Base-by-base conservation (phyloP, 2,329 filamentous ascomycete genomes). In the Cadophora malorum region DNA sequence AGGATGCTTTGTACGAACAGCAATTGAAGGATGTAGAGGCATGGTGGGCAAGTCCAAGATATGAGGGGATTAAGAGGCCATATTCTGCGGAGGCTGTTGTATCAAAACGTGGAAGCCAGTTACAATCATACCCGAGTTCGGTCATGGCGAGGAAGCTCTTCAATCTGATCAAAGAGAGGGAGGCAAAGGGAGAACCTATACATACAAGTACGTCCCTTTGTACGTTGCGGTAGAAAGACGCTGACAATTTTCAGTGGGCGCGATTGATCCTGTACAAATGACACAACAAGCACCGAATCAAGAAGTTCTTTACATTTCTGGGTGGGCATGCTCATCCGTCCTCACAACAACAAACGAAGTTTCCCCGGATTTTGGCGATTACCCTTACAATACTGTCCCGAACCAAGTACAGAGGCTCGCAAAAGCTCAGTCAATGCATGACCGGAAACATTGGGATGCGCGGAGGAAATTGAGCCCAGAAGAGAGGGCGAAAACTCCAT, bases 231-330 rank as follows among this genome's bases (percentile, higher is more conserved):
- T 64, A 23, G 19, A 31, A 21, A 19, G 60, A 35, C 64, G 35
- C 73, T 74, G 47, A 73, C 71, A 65, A 6, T 6, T 64, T 66
- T 35, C 70, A 95, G 92, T 99, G 91, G 96, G 96, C 74, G 96
- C 94, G 69, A 96, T 99, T 80, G 96, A 99, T 78, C 96, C 96
- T n/a, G 90, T 98, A 12, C 96, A 99, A 82, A 98, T 99, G 96
- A 97, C 96, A 60, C 96, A 99, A 80, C 96, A 98, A 83, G 96
- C 96, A 19, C 88, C 92, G 6, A 92, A 98, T 81, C 96, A 98
- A 79, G 95, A 99, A 79, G 92, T 97, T 21, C 86, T 99, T 56
- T 99, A 99, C 81, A 85, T 99, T 71, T 97, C 94, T 0, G 96
- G 96, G 70, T 99, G 96, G 96, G 96, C 96, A 5, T 98, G 96